Conservation (phyloP, 768 basidiomycete species). For the Lactifluus subvellereus region DNA sequence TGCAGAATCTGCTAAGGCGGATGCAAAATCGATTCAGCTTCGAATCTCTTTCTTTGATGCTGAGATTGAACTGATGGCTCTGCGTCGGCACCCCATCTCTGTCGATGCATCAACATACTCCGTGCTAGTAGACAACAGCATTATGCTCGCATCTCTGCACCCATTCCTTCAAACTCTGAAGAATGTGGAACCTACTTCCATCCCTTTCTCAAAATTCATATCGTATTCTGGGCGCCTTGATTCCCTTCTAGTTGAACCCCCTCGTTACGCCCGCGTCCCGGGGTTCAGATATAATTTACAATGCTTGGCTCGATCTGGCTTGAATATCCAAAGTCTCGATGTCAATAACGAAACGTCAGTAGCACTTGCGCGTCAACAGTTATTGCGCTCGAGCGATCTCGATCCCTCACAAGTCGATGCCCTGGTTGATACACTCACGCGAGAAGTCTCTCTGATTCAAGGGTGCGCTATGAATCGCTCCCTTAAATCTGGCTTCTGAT, state of each 20-base stretch:
- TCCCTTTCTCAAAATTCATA: conserved; percentile 15
- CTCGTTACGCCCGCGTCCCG: conserved; percentile 32
- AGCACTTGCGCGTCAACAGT: conserved; percentile 39
- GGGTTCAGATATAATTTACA: conserved; percentile 52
- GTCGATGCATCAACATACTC: conserved; percentile 17
- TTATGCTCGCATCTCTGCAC: conserved; percentile 17
- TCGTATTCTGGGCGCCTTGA: neutral
- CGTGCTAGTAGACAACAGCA: conserved; percentile 22
- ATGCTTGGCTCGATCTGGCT: conserved; percentile 39
- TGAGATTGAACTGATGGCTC: conserved; percentile 43
- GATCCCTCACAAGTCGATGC: conserved; percentile 71
- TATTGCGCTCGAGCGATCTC: conserved; percentile 47
- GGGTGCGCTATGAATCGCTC: conserved; percentile 40
- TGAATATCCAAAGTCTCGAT: conserved; percentile 34
- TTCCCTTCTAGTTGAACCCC: neutral
- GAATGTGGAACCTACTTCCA: conserved; percentile 16
- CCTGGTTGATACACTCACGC: conserved; percentile 51
- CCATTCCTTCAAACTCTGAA: conserved; percentile 23
- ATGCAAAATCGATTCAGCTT: conserved; percentile 36
- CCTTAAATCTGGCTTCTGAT: neutral
- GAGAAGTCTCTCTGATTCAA: conserved; percentile 64
- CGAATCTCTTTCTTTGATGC: conserved; percentile 61
- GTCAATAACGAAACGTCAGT: conserved; percentile 41
- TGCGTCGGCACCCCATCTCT: conserved; percentile 34
- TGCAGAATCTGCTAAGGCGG: conserved; percentile 37